Evolutionary conservation across 768 basidiomycete species (phyloP).

Genomic region (Xerocomus spinulosus): DNA sequence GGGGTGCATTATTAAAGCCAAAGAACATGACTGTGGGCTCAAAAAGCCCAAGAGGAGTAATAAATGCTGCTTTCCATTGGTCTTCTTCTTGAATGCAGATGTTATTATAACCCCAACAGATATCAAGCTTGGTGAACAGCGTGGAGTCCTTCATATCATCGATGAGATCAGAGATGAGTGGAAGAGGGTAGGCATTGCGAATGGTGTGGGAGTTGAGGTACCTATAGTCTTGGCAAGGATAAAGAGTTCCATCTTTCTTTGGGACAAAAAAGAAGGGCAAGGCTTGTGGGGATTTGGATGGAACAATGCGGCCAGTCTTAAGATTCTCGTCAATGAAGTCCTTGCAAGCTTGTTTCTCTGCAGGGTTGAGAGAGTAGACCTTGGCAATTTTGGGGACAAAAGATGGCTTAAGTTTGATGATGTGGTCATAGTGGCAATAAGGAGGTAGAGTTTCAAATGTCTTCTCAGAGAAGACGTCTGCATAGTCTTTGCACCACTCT

Average conservation of each 20-base stretch:
- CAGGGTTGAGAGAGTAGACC: too few species aligned
- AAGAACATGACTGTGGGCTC: background rate
- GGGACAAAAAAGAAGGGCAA: background rate
- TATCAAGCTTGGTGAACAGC: background rate
- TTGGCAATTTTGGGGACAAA: too few species aligned
- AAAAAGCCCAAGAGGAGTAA: background rate
- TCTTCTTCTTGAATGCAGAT: background rate
- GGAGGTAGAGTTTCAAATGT: too few species aligned
- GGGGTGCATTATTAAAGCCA: background rate
- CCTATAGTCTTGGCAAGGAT: background rate
- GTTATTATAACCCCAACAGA: background rate
- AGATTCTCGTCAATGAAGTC: too few species aligned
- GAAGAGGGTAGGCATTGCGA: background rate
- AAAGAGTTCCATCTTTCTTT: background rate
- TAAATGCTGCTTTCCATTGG: background rate
- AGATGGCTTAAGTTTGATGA: too few species aligned
- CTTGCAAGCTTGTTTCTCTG: too few species aligned
- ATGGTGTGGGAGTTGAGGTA: background rate
- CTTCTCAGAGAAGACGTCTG: too few species aligned
- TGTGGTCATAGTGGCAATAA: too few species aligned
- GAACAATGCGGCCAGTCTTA: background rate
- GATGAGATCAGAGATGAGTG: background rate
- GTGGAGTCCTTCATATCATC: background rate
- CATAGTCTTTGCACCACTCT: too few species aligned
- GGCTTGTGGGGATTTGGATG: background rate